These are phyloP conservation scores for Candida tetrigidarum DNA, from an alignment of 1,139 yeast species.

Conservation along the genomic window DNA sequence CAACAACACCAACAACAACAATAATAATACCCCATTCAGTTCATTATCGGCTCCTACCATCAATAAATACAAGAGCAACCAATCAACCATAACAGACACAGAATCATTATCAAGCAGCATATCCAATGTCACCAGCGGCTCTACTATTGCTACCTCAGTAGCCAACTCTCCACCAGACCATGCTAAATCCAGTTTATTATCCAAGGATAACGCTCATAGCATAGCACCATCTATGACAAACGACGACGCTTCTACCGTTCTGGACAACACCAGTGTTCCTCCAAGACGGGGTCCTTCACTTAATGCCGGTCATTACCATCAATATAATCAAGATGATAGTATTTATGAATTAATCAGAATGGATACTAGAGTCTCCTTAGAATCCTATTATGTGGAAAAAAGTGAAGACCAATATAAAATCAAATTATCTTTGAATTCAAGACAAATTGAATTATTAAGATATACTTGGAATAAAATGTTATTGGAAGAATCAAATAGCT, in stretches of 20 bases:
- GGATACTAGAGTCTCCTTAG: conserved; percentile 53
- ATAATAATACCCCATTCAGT: no score
- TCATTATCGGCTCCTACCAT: no score
- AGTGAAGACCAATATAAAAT: conserved; percentile 25
- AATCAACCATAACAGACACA: not conserved
- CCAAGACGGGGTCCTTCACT: not conserved
- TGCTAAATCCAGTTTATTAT: not conserved
- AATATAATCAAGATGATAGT: not conserved
- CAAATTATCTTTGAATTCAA: conserved; percentile 30
- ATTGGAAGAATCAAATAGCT: conserved; percentile 30
- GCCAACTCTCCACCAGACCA: conserved; percentile 1
- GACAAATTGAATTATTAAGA: conserved; percentile 44
- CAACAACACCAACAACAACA: no score
- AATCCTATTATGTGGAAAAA: conserved; percentile 22
- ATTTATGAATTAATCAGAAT: conserved; percentile 42
- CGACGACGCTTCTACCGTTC: not conserved
- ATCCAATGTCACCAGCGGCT: not conserved
- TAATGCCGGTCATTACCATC: not conserved
- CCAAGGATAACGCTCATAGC: not conserved
- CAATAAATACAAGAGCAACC: conserved; percentile 5
- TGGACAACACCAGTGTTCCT: not conserved
- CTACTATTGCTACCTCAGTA: conserved; percentile 5
- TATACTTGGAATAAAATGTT: conserved; percentile 52
- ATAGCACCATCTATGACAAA: not conserved
- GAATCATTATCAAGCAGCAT: not conserved